A percentile compares a stretch with the other conserved stretches of the same genome.
Evolutionary conservation across 345 rosid genomes (phyloP).

Genomic region (Cardiospermum halicacabum): DNA sequence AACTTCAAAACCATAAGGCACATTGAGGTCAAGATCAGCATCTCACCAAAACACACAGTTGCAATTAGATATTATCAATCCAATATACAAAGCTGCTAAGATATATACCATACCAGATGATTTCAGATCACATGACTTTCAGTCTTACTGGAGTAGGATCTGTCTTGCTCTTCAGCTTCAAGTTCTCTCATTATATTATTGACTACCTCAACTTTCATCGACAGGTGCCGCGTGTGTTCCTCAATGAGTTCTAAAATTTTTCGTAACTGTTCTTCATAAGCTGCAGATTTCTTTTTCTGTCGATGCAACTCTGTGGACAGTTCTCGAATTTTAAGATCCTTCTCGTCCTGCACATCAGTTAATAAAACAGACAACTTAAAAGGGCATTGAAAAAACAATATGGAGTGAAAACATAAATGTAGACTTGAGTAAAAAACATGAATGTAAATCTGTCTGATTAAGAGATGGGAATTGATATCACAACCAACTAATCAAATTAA

Average conservation of each 20-base stretch:
- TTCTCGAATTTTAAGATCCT: constrained; percentile 33
- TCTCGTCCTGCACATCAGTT: constrained; percentile 26
- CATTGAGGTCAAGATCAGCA: neutral
- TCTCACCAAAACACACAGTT: neutral
- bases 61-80: neutral
- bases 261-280: constrained; percentile 28
- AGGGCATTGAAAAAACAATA: neutral
- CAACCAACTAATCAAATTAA: neutral
- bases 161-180: constrained; percentile 25
- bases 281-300: constrained; percentile 38
- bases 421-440: neutral
- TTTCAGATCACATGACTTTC: neutral
- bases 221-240: constrained; percentile 32
- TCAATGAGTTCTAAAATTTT: constrained; percentile 26
- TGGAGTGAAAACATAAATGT: neutral
- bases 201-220: constrained; percentile 29
- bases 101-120: neutral
- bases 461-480: constrained; percentile 6
- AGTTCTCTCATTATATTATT: constrained; percentile 23
- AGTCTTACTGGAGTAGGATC: constrained; percentile 16
- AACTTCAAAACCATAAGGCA: neutral
- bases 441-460: neutral
- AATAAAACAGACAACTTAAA: neutral
- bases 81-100: neutral
- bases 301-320: constrained; percentile 35